Evolutionary conservation across 768 basidiomycete species (phyloP).

Genomic region (Calocera viscosa): DNA sequence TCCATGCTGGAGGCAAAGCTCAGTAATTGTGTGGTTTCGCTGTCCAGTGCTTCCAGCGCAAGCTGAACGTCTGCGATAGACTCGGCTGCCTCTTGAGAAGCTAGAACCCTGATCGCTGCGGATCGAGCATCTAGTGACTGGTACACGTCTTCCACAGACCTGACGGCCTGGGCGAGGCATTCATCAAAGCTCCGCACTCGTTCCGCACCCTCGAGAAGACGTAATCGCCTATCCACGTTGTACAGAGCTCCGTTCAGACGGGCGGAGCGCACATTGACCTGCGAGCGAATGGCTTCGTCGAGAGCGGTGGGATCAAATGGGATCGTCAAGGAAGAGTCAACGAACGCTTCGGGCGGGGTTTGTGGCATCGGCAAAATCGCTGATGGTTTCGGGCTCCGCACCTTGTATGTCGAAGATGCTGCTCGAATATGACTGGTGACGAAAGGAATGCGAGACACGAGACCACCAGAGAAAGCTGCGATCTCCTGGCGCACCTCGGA

Average conservation of each 20-base stretch:
- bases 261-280: conserved; percentile 58
- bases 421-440: conserved; percentile 24
- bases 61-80: not conserved
- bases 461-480: conserved; percentile 36
- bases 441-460: conserved; percentile 46
- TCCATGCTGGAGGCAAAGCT: not conserved
- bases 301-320: conserved; percentile 48
- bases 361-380: not conserved
- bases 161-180: conserved; percentile 33
- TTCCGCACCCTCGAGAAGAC: conserved; percentile 39
- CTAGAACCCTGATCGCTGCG: not conserved
- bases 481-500: conserved; percentile 33
- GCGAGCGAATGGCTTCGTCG: conserved; percentile 53
- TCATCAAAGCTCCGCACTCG: conserved; percentile 33
- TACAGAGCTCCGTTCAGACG: conserved; percentile 46
- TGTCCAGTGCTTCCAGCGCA: not conserved
- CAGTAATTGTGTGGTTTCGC: not conserved
- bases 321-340: conserved; percentile 13
- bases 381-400: conserved; percentile 3
- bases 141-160: conserved; percentile 19
- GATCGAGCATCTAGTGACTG: not conserved
- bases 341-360: not conserved
- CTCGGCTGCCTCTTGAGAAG: not conserved
- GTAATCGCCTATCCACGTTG: conserved; percentile 35
- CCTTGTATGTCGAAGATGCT: not conserved